Evolutionary conservation across 441 rosid species (phyloP).

Genomic region (Raphanus hybrid): DNA sequence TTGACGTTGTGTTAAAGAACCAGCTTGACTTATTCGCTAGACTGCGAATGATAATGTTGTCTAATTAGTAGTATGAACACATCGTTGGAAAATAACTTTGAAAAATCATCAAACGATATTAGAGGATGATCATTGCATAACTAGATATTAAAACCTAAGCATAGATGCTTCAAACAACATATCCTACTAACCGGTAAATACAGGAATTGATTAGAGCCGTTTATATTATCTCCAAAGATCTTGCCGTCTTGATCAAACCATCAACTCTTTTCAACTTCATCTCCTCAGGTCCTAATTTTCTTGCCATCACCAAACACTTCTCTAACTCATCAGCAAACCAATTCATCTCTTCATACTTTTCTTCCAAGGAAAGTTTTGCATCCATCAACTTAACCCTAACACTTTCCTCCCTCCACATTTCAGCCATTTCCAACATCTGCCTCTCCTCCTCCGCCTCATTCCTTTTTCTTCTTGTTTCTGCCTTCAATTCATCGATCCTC

Average conservation of each 20-base stretch:
- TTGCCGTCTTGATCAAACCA: slow-evolving; percentile 51
- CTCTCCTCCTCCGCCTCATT: slow-evolving; percentile 72
- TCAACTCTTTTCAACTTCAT: slow-evolving; percentile 50
- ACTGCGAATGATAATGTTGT: not conserved
- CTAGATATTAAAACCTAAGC: not conserved
- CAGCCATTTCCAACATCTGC: slow-evolving; percentile 69
- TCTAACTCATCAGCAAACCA: slow-evolving; percentile 58
- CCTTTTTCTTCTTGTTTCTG: slow-evolving; percentile 40
- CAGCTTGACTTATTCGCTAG: not conserved
- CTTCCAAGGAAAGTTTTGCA: slow-evolving; percentile 63
- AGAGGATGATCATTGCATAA: not conserved
- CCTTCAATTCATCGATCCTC: slow-evolving; percentile 56
- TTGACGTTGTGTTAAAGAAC: not conserved
- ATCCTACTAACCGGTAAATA: not conserved
- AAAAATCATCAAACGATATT: not conserved
- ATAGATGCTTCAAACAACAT: not conserved
- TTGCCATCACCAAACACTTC: slow-evolving; percentile 47
- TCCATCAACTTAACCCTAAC: slow-evolving; percentile 73
- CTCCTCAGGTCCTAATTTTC: slow-evolving; percentile 32
- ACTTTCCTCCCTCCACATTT: slow-evolving; percentile 80
- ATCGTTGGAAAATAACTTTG: not conserved
- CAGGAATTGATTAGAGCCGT: not conserved
- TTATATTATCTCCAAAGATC: slow-evolving; percentile 39
- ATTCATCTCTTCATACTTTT: slow-evolving; percentile 62
- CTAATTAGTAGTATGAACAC: not conserved